A percentile compares a stretch with the other conserved stretches of the same genome.
phyloP scores from a whole-genome alignment of 2,329 filamentous ascomycete genomes.

The Fonsecaea pedrosoi region DNA sequence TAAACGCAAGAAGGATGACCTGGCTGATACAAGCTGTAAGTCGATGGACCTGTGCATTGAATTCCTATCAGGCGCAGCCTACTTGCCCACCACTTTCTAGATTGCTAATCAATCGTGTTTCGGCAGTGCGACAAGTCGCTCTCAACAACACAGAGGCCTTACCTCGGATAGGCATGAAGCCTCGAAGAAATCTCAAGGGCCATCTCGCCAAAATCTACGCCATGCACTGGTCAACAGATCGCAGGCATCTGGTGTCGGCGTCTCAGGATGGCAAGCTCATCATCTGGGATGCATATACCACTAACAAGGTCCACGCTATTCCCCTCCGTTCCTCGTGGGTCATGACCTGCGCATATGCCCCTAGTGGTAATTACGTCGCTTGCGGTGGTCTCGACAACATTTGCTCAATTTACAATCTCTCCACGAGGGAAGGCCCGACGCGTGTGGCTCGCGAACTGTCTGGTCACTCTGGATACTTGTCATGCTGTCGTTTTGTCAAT shows the following conservation, averaged over 20 bases:
- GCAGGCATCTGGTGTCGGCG: conserved; percentile 93
- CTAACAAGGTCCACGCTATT: conserved; percentile 99
- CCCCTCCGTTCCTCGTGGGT: conserved; percentile 98
- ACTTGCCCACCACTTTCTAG: background rate
- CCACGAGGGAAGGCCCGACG: conserved; percentile 94
- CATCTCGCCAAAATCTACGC: conserved; percentile 99
- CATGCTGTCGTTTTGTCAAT: conserved; percentile 98
- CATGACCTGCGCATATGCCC: conserved; percentile 99
- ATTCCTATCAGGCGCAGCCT: background rate
- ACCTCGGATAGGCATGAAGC: conserved; percentile 95
- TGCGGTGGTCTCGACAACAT: conserved; percentile 99
- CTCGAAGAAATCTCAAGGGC: conserved; percentile 94
- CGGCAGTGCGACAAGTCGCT: conserved; percentile 85
- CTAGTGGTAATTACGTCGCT: conserved; percentile 96
- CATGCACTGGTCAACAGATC: conserved; percentile 99
- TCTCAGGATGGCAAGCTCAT: conserved; percentile 99
- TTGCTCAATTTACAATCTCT: conserved; percentile 99
- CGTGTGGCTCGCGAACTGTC: conserved; percentile 94
- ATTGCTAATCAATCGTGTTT: conserved; percentile 42
- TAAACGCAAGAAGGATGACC: conserved; percentile 99
- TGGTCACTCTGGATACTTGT: conserved; percentile 95
- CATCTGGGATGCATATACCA: conserved; percentile 99
- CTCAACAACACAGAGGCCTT: conserved; percentile 90
- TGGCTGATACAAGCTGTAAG: conserved; percentile 97
- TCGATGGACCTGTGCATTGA: background rate